Percentiles rank a stretch among this genome's conserved stretches.
These are phyloP conservation scores for Butyriboletus loyo DNA, from an alignment of 768 basidiomycete species.

Conservation along the genomic window DNA sequence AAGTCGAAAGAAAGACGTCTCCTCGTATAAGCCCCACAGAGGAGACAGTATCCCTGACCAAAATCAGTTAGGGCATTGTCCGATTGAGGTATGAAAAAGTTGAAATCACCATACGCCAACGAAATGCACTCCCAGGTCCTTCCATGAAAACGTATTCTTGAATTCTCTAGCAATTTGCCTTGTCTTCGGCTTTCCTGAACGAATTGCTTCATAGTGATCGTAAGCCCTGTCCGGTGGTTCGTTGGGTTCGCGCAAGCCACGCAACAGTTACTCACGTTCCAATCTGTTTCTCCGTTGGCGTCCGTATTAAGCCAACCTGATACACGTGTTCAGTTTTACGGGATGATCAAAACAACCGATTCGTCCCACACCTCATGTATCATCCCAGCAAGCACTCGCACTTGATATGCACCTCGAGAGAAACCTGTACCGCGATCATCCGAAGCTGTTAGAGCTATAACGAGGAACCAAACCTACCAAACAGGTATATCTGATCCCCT, in stretches of 20 bases:
- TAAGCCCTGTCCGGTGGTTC: slow-evolving; percentile 10
- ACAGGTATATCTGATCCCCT: slow-evolving; percentile 36
- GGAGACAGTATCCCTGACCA: slow-evolving; percentile 60
- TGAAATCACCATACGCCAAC: slow-evolving; percentile 48
- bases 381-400: slow-evolving; percentile 41
- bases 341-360: neutral
- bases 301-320: slow-evolving; percentile 34
- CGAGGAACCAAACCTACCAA: slow-evolving; percentile 20
- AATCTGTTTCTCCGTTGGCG: slow-evolving; percentile 33
- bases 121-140: slow-evolving; percentile 45
- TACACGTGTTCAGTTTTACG: neutral
- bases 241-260: neutral
- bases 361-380: slow-evolving; percentile 30
- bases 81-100: neutral
- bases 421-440: slow-evolving; percentile 27
- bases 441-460: neutral
- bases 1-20: slow-evolving; percentile 52
- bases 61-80: neutral
- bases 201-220: slow-evolving; percentile 19
- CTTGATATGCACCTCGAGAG: slow-evolving; percentile 44
- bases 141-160: slow-evolving; percentile 45
- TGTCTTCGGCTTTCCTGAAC: slow-evolving; percentile 17
- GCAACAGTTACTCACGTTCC: slow-evolving; percentile 16
- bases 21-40: slow-evolving; percentile 54
- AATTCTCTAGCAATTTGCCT: slow-evolving; percentile 29